Evolutionary conservation across 148 eudicot genomes (phyloP).

Genomic region (Beta vulgaris): DNA sequence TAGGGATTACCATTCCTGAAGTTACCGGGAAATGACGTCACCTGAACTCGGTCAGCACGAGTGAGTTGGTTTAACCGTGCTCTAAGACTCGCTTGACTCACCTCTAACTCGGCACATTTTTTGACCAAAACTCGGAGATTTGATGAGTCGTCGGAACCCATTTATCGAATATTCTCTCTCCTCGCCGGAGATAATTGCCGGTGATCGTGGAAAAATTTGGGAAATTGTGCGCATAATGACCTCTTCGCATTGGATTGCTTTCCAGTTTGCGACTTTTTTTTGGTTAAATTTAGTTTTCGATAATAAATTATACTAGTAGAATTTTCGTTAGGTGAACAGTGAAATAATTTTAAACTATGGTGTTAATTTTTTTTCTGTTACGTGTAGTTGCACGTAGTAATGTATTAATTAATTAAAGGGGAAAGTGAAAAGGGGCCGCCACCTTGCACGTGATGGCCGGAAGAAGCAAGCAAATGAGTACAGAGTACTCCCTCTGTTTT

Average conservation of each 20-base stretch:
- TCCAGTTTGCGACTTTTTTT: background rate
- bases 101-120: constrained; percentile 33
- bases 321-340: too few relatives aligned
- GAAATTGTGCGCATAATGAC: constrained; percentile 20
- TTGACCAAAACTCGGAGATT: constrained; percentile 20
- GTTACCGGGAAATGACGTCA: constrained; percentile 14
- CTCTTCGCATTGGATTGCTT: background rate
- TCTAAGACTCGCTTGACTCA: constrained; percentile 23
- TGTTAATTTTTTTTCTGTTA: too few relatives aligned
- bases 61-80: constrained; percentile 15
- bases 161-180: constrained; percentile 10
- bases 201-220: constrained; percentile 9
- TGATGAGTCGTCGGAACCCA: constrained; percentile 29
- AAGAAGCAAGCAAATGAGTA: too few relatives aligned
- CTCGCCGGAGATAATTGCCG: constrained; percentile 21
- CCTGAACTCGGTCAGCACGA: background rate
- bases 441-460: too few relatives aligned
- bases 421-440: too few relatives aligned
- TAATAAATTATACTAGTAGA: background rate
- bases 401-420: too few relatives aligned
- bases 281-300: background rate
- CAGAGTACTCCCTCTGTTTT: too few relatives aligned
- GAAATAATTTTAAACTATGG: too few relatives aligned
- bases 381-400: too few relatives aligned
- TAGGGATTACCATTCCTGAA: constrained; percentile 18